phyloP scores from a whole-genome alignment of 2,329 filamentous ascomycete species.

The Biscogniauxia marginata region DNA sequence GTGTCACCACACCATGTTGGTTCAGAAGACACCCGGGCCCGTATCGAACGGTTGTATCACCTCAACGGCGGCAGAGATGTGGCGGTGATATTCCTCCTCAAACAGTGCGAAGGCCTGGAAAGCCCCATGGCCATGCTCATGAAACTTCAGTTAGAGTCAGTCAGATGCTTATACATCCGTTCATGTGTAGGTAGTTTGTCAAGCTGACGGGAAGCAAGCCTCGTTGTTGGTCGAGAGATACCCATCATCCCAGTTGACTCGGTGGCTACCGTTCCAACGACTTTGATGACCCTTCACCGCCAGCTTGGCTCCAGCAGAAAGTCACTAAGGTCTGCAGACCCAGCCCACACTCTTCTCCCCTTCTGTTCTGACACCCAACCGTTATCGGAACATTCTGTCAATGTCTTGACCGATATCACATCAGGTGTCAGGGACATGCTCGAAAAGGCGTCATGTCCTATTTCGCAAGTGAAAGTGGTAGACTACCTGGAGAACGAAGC shows the following conservation, averaged over 20 bases:
- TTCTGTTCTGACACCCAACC: constrained; percentile 31
- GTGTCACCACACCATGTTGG: constrained; percentile 39
- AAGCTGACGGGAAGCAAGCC: constrained; percentile 27
- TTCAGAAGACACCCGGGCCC: constrained; percentile 27
- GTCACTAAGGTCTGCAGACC: constrained; percentile 11
- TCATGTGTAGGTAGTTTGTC: not conserved
- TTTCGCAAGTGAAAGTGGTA: constrained; percentile 22
- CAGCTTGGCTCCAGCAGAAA: constrained; percentile 22
- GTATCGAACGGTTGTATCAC: constrained; percentile 41
- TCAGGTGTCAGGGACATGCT: constrained; percentile 31
- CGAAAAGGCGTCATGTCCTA: constrained; percentile 20
- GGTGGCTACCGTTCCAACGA: constrained; percentile 34
- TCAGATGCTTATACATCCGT: not conserved
- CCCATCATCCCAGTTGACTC: constrained; percentile 44
- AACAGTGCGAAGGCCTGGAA: constrained; percentile 25
- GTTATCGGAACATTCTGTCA: constrained; percentile 29
- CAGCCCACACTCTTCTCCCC: constrained; percentile 32
- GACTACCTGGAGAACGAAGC: constrained; percentile 30
- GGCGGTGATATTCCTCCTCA: constrained; percentile 46
- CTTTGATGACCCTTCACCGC: constrained; percentile 38
- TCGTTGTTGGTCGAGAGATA: constrained; percentile 34
- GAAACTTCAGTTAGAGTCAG: constrained; percentile 46
- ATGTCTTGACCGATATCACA: constrained; percentile 34
- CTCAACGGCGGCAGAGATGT: constrained; percentile 40
- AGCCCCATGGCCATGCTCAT: constrained; percentile 36